A percentile compares a stretch with the other conserved stretches of the same genome.
Conservation (phyloP, 2,329 filamentous ascomycete genomes). For the Trichoderma asperellum region DNA sequence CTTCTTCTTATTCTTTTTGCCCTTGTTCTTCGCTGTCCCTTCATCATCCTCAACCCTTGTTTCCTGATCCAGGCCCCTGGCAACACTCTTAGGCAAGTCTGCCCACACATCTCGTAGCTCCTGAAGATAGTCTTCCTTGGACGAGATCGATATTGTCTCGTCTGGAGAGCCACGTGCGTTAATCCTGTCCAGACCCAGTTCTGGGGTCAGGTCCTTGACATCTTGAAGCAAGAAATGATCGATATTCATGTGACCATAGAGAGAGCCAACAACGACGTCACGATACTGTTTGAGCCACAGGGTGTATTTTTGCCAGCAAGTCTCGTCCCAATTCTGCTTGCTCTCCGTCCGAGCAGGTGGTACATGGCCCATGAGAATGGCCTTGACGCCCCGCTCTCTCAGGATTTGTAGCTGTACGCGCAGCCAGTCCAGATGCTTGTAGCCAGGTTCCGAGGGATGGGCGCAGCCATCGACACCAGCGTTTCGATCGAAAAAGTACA, state of each 20-base stretch:
- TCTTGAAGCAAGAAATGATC: conserved; percentile 96
- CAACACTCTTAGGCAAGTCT: conserved; percentile 63
- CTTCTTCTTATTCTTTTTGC: conserved; percentile 51
- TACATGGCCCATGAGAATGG: conserved; percentile 91
- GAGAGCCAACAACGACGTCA: conserved; percentile 77
- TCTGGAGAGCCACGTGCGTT: conserved; percentile 42
- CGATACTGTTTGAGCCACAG: conserved; percentile 89
- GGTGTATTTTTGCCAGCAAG: conserved; percentile 97
- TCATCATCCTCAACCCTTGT: conserved; percentile 30
- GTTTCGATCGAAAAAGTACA: conserved; percentile 95
- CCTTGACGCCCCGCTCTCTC: conserved; percentile 85
- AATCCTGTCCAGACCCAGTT: conserved; percentile 43
- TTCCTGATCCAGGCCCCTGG: conserved; percentile 32
- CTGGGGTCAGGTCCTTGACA: conserved; percentile 72
- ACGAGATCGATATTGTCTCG: conserved; percentile 63
- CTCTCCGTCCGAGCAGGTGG: conserved; percentile 83
- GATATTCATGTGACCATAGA: conserved; percentile 98
- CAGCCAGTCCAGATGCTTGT: conserved; percentile 95
- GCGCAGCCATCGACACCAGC: conserved; percentile 91
- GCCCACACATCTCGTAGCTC: conserved; percentile 81
- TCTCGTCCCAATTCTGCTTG: conserved; percentile 93
- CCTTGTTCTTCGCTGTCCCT: conserved; percentile 41
- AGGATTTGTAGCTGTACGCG: conserved; percentile 84
- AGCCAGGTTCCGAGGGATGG: conserved; percentile 79
- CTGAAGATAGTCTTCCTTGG: conserved; percentile 71